Conservation (phyloP, 306 rosid species). For the Herpetospermum pedunculosum region DNA sequence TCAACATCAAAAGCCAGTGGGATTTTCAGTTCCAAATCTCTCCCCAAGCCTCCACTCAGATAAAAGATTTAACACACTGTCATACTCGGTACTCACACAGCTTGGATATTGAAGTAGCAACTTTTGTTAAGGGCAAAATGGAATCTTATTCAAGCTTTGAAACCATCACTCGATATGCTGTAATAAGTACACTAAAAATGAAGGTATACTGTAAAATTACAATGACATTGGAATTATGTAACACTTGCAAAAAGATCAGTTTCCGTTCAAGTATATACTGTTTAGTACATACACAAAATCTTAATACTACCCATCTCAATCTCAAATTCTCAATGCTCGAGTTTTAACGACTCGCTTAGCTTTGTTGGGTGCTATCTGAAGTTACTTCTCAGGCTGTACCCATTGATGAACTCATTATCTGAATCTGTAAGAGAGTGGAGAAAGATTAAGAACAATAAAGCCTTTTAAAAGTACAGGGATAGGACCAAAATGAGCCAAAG, state of each 20-base stretch:
- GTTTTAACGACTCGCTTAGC: neutral
- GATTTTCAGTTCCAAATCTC: neutral
- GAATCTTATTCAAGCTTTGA: neutral
- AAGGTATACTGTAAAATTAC: neutral
- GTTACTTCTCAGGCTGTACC: conserved; percentile 3
- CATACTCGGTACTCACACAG: too few species aligned
- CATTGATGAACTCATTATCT: neutral
- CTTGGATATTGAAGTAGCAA: neutral
- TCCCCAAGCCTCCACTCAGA: neutral
- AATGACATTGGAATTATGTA: neutral
- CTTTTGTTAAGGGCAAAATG: neutral
- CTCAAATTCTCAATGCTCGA: neutral
- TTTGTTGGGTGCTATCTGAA: neutral
- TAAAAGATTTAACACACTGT: too few species aligned
- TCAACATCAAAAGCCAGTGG: neutral
- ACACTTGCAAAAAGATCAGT: neutral
- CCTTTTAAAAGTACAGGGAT: too few species aligned
- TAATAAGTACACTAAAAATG: neutral
- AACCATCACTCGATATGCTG: neutral
- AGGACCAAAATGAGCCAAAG: conserved; percentile 25
- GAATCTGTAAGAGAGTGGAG: conserved; percentile 5
- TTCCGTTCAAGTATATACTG: neutral
- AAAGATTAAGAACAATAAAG: neutral
- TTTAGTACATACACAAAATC: neutral
- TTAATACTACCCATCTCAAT: neutral